phyloP scores from a whole-genome alignment of 768 basidiomycete genomes.

The Kockovaella imperatae region DNA sequence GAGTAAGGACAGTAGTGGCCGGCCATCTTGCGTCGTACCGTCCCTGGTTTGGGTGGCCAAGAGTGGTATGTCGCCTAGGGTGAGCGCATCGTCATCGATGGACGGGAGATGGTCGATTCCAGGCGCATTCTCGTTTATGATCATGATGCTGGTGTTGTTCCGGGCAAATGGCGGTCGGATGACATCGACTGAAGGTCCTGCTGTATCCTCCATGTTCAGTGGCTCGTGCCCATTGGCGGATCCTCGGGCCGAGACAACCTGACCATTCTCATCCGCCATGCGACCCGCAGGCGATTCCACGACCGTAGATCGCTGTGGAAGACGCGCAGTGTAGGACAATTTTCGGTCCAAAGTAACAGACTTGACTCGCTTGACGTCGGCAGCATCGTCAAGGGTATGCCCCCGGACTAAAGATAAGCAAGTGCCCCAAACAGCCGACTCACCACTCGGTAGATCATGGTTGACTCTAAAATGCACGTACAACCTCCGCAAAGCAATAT shows the following conservation, averaged over 20 bases:
- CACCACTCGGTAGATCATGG: constrained; percentile 29
- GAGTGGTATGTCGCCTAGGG: constrained; percentile 88
- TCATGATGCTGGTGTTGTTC: constrained; percentile 78
- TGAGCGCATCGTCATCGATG: constrained; percentile 69
- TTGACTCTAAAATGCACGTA: constrained; percentile 54
- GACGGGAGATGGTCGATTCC: constrained; percentile 43
- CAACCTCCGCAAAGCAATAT: constrained; percentile 84
- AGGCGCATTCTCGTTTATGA: constrained; percentile 63
- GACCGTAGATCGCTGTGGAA: constrained; percentile 89
- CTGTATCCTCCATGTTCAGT: constrained; percentile 1
- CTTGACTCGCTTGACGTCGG: constrained; percentile 87
- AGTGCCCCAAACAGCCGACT: constrained; percentile 6
- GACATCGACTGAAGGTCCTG: constrained; percentile 41
- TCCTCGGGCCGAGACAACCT: constrained; percentile 27
- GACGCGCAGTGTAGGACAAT: constrained; percentile 79
- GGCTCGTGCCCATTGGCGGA: too few species aligned
- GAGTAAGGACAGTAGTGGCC: constrained; percentile 76
- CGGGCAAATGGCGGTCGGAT: constrained; percentile 64
- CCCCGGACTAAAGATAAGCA: constrained; percentile 17
- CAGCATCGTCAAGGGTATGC: constrained; percentile 12
- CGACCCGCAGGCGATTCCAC: constrained; percentile 89
- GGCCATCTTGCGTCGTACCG: constrained; percentile 53
- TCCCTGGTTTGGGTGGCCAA: constrained; percentile 78
- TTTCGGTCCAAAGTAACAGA: constrained; percentile 92
- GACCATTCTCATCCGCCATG: constrained; percentile 59